These are phyloP conservation scores for Saturnispora gosingensis DNA, from an alignment of 805 yeast species.

Conservation along the genomic window DNA sequence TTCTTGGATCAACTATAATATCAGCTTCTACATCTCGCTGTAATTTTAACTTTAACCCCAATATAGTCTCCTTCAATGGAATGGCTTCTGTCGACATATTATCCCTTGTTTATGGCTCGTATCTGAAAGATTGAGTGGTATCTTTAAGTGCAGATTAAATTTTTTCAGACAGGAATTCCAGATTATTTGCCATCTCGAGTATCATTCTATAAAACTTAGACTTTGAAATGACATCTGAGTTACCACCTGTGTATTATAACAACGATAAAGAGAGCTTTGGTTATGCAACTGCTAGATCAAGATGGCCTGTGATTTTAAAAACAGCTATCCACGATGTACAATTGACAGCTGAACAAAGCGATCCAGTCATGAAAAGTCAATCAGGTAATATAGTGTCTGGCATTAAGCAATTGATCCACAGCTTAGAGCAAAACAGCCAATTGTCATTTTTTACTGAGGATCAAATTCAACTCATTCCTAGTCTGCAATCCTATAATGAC, in stretches of 20 bases:
- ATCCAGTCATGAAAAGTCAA: constrained; percentile 30
- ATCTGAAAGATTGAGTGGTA: not conserved
- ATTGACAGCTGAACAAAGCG: constrained; percentile 3
- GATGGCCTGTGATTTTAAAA: constrained; percentile 82
- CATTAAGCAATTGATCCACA: constrained; percentile 36
- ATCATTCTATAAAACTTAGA: not conserved
- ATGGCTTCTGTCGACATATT: not conserved
- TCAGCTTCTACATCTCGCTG: constrained; percentile 12
- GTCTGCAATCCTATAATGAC: constrained; percentile 52
- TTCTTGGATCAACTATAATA: constrained; percentile 10
- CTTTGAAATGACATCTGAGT: not conserved
- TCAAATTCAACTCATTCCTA: constrained; percentile 24
- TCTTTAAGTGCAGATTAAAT: not conserved
- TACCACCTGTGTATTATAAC: constrained; percentile 50
- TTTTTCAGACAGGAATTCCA: not conserved
- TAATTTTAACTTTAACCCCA: constrained; percentile 15
- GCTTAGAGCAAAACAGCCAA: constrained; percentile 33
- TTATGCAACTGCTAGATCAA: constrained; percentile 57
- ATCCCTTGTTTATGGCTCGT: not conserved
- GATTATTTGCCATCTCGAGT: not conserved
- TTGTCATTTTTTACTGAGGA: constrained; percentile 33
- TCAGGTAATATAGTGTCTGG: constrained; percentile 36
- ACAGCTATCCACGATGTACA: constrained; percentile 57
- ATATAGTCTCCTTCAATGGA: constrained; percentile 15
- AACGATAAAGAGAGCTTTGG: constrained; percentile 76